Conservation (phyloP, 2,329 filamentous ascomycete species). For the Fusarium sp. region DNA sequence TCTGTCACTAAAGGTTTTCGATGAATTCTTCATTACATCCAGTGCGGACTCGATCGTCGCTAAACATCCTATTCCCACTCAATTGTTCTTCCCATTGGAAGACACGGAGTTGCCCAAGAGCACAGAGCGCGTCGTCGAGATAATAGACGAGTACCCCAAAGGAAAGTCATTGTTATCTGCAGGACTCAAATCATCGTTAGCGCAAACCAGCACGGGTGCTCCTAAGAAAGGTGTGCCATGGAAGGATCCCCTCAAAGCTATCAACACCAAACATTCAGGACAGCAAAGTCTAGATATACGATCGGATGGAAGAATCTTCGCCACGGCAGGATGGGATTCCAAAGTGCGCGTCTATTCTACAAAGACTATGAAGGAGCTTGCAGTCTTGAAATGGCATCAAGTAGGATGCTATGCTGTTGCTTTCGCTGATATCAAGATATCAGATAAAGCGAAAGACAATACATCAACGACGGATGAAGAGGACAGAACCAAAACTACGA, state of each 20-base stretch:
- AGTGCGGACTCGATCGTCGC: constrained; percentile 83
- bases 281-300: constrained; percentile 85
- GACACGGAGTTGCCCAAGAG: background rate
- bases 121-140: constrained; percentile 44
- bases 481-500: background rate
- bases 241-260: constrained; percentile 65
- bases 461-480: background rate
- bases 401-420: constrained; percentile 85
- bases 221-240: constrained; percentile 46
- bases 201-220: background rate
- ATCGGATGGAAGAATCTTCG: constrained; percentile 84
- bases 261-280: constrained; percentile 88
- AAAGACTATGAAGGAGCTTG: constrained; percentile 85
- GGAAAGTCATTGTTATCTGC: constrained; percentile 43
- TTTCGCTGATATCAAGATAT: constrained; percentile 66
- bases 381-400: constrained; percentile 94
- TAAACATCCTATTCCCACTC: constrained; percentile 74
- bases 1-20: constrained; percentile 74
- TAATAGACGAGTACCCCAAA: constrained; percentile 32
- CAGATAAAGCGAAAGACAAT: background rate
- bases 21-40: constrained; percentile 77
- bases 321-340: constrained; percentile 93
- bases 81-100: constrained; percentile 33
- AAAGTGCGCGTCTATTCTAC: constrained; percentile 82
- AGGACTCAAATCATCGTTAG: constrained; percentile 20